Evolutionary conservation across 225 moss, liverwort and hornwort genomes (phyloP).

Genomic region (Physcomitrellopsis africana): DNA sequence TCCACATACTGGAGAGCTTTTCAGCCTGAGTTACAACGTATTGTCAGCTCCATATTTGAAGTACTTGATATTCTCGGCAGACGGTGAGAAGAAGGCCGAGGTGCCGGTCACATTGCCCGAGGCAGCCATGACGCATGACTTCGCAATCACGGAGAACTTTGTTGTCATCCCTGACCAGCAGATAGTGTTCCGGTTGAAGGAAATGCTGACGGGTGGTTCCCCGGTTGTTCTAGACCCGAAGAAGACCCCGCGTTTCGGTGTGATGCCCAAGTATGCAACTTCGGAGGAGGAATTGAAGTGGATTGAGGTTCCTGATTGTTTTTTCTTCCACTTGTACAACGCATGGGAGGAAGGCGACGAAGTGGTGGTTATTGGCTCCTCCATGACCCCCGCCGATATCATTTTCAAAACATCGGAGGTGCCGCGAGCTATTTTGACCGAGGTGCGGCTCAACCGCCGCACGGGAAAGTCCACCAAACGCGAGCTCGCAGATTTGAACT

Average conservation of each 20-base stretch:
- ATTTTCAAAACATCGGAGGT: constrained; percentile 79
- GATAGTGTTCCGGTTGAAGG: constrained; percentile 73
- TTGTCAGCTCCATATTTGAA: constrained; percentile 68
- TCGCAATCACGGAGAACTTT: constrained; percentile 82
- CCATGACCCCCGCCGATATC: constrained; percentile 90
- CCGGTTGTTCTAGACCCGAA: constrained; percentile 69
- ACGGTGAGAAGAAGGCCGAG: constrained; percentile 65
- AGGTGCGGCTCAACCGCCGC: constrained; percentile 72
- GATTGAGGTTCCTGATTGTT: constrained; percentile 82
- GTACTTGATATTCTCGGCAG: constrained; percentile 59
- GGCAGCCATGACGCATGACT: constrained; percentile 94
- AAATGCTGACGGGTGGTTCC: constrained; percentile 81
- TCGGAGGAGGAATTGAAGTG: constrained; percentile 73
- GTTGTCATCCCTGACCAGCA: constrained; percentile 95
- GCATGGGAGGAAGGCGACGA: constrained; percentile 89
- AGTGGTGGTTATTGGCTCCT: constrained; percentile 77
- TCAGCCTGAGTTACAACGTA: constrained; percentile 85
- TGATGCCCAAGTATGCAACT: constrained; percentile 75
- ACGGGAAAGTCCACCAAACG: constrained; percentile 61
- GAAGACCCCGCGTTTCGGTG: constrained; percentile 78
- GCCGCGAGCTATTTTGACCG: constrained; percentile 61
- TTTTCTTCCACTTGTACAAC: constrained; percentile 93
- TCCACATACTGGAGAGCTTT: constrained; percentile 63
- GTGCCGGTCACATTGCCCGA: constrained; percentile 75
- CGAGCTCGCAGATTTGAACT: constrained; percentile 62